Evolutionary conservation across 2,329 filamentous ascomycete species (phyloP), one percentile per base, ranked within the genome.

Genomic region (Stagonosporopsis rhizophila): DNA sequence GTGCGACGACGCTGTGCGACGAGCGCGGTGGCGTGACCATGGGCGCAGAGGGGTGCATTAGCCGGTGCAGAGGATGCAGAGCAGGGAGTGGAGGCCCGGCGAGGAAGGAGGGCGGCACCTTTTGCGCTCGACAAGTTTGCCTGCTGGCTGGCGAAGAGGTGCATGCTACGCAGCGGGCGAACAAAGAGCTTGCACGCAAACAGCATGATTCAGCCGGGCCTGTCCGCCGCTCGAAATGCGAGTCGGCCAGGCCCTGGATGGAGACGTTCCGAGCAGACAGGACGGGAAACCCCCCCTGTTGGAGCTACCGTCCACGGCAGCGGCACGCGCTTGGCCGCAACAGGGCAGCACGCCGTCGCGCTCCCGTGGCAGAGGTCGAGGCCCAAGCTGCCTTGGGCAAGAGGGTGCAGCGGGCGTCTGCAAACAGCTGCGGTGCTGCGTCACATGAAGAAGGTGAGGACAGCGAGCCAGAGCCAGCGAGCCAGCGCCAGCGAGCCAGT

Each of bases 311-410:
- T 45, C 49, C 55, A 58, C 57, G 46, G 53, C 47, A 46, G 44
- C 40, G 51, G 54, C 34, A 49, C 20, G 47, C 35, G 22, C 48
- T 46, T 60, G 52, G 58, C 50, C 51, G 35, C 9, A 51, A 54
- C 19, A 25, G 46, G 64, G 7, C 23, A 32, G 27, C 40, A 30
- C 42, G 46, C 60, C 64, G 58, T 41, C 41, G 28, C 41, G 44
- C 53, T 62, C 44, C 56, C 49, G 56, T 61, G 55, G 55, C 45
- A 62, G 59, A 55, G 50, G 37, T 55, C 45, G 56, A 56, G 50
- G 46, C 57, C 59, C 57, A 46, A 55, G 20, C 48, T 59, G 49
- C 49, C 27, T 44, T 45, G 25, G 59, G 52, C 48, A 54, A 48
- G 22, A 40, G 30, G 15, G 47, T 59, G 60, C 56, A 61, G 51